A percentile compares a stretch with the other conserved stretches of the same genome.
Evolutionary conservation across 345 rosid genomes (phyloP).

Genomic region (Gossypium bickii): DNA sequence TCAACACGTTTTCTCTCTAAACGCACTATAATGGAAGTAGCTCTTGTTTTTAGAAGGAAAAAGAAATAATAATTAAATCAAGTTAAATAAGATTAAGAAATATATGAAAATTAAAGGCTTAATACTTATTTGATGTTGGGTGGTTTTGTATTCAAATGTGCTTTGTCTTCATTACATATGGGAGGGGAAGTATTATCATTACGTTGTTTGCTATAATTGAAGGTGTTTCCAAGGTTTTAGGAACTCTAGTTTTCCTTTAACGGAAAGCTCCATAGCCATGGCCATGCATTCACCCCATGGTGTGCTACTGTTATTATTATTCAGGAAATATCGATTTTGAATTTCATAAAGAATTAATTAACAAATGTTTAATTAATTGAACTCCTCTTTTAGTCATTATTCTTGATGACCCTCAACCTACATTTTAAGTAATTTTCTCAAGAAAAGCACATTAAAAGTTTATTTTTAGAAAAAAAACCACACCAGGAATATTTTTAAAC

Average conservation of each 20-base stretch:
- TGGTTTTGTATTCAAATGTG: not conserved
- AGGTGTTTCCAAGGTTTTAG: not conserved
- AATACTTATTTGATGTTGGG: too few relatives aligned
- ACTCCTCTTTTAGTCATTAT: too few relatives aligned
- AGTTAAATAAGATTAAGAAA: not conserved
- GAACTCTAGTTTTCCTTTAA: not conserved
- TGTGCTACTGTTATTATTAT: too few relatives aligned
- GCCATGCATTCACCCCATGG: not conserved
- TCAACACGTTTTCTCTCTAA: not conserved
- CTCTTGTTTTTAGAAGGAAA: too few relatives aligned
- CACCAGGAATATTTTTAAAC: not conserved
- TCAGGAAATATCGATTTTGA: too few relatives aligned
- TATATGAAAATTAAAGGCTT: too few relatives aligned
- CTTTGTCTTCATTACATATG: not conserved
- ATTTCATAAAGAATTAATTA: too few relatives aligned
- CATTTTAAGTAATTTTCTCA: not conserved
- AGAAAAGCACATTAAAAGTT: not conserved
- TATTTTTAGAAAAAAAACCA: not conserved
- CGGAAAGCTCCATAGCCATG: not conserved
- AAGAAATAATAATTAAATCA: too few relatives aligned
- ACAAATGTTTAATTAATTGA: too few relatives aligned
- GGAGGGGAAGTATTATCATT: not conserved
- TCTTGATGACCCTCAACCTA: too few relatives aligned
- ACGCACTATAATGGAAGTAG: not conserved
- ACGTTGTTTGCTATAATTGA: not conserved